These are phyloP conservation scores for Colletotrichum zoysiae DNA, from an alignment of 2,329 filamentous ascomycete species.

Conservation along the genomic window DNA sequence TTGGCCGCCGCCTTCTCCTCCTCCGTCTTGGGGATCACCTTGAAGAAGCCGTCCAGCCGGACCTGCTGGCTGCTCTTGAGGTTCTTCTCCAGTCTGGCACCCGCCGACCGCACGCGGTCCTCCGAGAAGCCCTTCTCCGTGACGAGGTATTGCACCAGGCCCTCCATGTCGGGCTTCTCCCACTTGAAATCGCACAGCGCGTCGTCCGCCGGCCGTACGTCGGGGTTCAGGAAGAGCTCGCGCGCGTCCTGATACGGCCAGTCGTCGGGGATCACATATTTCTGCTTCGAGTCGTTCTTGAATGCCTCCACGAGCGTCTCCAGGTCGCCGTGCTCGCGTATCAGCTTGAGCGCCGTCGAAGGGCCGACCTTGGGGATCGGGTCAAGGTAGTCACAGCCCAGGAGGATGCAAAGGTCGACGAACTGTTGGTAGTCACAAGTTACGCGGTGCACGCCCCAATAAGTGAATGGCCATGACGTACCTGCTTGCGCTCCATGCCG, in stretches of 20 bases:
- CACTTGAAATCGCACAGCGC: slow-evolving; percentile 97
- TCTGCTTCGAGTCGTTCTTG: slow-evolving; percentile 80
- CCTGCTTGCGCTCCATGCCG: slow-evolving; percentile 88
- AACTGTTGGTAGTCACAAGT: slow-evolving; percentile 69
- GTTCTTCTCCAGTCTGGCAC: slow-evolving; percentile 86
- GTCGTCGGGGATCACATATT: slow-evolving; percentile 91
- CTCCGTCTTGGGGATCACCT: slow-evolving; percentile 88
- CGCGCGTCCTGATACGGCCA: slow-evolving; percentile 96
- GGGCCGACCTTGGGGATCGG: slow-evolving; percentile 96
- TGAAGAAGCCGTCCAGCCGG: slow-evolving; percentile 96
- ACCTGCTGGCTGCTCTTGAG: slow-evolving; percentile 92
- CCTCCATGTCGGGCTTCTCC: slow-evolving; percentile 92
- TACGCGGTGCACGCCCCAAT: not conserved
- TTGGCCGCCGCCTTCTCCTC: slow-evolving; percentile 88
- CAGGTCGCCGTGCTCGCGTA: slow-evolving; percentile 89
- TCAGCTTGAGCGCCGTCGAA: slow-evolving; percentile 90
- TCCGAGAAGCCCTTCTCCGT: slow-evolving; percentile 97
- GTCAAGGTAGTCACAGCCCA: slow-evolving; percentile 98
- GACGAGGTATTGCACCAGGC: slow-evolving; percentile 89
- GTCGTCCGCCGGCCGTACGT: slow-evolving; percentile 86
- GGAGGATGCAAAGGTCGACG: slow-evolving; percentile 96
- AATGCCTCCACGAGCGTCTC: slow-evolving; percentile 89
- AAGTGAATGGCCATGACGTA: slow-evolving; percentile 48
- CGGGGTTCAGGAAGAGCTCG: slow-evolving; percentile 90
- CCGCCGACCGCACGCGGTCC: slow-evolving; percentile 86